Evolutionary conservation across 805 yeast genomes (phyloP).

Genomic region (Kuraishia floccosa): DNA sequence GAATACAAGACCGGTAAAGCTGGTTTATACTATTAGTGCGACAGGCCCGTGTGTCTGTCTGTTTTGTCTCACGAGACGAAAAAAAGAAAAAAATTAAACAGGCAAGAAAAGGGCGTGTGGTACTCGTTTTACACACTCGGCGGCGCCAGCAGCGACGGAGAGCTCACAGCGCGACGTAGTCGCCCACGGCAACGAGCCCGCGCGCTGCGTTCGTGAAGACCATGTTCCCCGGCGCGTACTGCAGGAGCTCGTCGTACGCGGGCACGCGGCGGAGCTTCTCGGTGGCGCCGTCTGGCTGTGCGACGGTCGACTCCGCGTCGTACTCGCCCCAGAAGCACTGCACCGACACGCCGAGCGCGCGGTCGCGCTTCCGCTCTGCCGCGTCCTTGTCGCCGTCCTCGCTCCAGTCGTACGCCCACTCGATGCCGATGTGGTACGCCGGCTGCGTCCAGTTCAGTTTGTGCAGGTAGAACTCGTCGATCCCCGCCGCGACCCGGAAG

Average conservation of each 20-base stretch:
- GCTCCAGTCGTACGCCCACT: constrained; percentile 51
- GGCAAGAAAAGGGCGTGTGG: too few relatives aligned
- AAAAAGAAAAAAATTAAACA: too few relatives aligned
- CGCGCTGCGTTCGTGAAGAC: constrained; percentile 53
- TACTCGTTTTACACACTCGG: too few relatives aligned
- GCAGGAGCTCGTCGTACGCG: constrained; percentile 59
- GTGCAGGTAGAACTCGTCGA: constrained; percentile 52
- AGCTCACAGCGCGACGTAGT: constrained; percentile 6
- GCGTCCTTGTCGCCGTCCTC: constrained; percentile 18
- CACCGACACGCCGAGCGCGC: constrained; percentile 41
- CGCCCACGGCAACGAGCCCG: constrained; percentile 52
- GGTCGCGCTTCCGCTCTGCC: not conserved
- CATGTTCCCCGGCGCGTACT: constrained; percentile 54
- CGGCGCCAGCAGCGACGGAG: too few relatives aligned
- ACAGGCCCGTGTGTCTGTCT: too few relatives aligned
- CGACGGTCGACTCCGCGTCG: constrained; percentile 28
- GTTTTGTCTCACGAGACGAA: too few relatives aligned
- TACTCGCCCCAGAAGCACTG: constrained; percentile 77
- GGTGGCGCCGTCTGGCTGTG: constrained; percentile 25
- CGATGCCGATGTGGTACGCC: constrained; percentile 48
- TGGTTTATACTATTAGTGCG: too few relatives aligned
- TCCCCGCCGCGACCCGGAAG: constrained; percentile 49
- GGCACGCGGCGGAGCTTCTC: constrained; percentile 36
- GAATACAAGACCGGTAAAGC: too few relatives aligned
- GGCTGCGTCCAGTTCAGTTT: constrained; percentile 48